Base-by-base conservation (phyloP, 257 asterid species). In the Nicotiana paniculata region DNA sequence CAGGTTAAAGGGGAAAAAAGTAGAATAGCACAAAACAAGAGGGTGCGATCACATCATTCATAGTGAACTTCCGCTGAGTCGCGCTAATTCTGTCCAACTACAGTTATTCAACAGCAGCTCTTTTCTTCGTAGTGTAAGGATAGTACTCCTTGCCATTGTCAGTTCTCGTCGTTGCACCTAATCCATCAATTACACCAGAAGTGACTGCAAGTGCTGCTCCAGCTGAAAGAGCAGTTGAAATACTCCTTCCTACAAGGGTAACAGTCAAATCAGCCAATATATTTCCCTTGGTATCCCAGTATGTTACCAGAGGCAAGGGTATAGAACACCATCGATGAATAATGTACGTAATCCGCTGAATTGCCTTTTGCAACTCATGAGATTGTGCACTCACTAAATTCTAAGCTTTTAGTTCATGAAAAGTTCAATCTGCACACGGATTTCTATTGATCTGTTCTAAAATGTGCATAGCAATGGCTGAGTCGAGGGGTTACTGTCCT, bases 141-240 rank as follows among this genome's bases (percentile, higher is more conserved):
- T 92, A 93, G 85, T 90, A 92, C 74, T 92, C 97, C 94, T 89
- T 93, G 88, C 97, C 95, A 61, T 84, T 92, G 77, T 93, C 97
- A 5, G 88, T 84, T 83, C 94, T 90, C 55, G 92, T 89, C 77
- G 97, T 92, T 78, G 91, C 96, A 77, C 92, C 98, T 88, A 94
- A 91, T 28, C 86, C 82, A 74, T 93, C 99, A 81, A 95, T 87
- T 81, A 89, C 28, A 46, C 93, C 80, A 13, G 99, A 92, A 68
- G 97, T 91, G 55, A 85, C 92, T 35, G 99, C 97, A 46, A 93
- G 88, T 64, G 97, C 93, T 79, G 97, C 90, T 82, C 99, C 99
- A 0, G 97, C 98, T 26, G 93, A 86, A 78, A 95, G 26, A 37
- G 96, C 99, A 3, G 97, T 85, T 51, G 94, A 43, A 62, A 95